These are phyloP conservation scores for Mortierella sp. DNA, from an alignment of 371 early-diverging fungal genomes.

Conservation along the genomic window DNA sequence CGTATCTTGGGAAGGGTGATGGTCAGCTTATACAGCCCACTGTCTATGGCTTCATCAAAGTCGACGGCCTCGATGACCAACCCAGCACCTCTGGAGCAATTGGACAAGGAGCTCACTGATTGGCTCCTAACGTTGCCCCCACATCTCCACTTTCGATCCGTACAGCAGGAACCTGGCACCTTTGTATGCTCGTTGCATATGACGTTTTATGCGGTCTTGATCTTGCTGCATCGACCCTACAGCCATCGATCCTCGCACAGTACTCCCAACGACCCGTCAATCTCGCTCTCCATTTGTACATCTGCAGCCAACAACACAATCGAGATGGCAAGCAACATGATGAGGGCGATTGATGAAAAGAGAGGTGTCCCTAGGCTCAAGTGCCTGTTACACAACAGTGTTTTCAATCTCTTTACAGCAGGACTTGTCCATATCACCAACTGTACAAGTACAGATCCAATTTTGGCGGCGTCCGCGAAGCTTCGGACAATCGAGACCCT, in stretches of 20 bases:
- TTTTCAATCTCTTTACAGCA: slow-evolving; percentile 48
- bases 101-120: slow-evolving; percentile 53
- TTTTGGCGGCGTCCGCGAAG: slow-evolving; percentile 42
- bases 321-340: slow-evolving; percentile 63
- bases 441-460: slow-evolving; percentile 49
- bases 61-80: slow-evolving; percentile 47
- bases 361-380: slow-evolving; percentile 49
- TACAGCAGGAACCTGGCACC: slow-evolving; percentile 48
- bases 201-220: slow-evolving; percentile 62
- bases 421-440: slow-evolving; percentile 50
- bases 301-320: slow-evolving; percentile 65
- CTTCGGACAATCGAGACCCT: slow-evolving; percentile 42
- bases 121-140: slow-evolving; percentile 48
- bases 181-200: slow-evolving; percentile 60
- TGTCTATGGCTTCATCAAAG: slow-evolving; percentile 44
- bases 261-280: slow-evolving; percentile 36
- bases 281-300: slow-evolving; percentile 65
- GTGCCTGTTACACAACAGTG: slow-evolving; percentile 61
- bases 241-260: slow-evolving; percentile 34
- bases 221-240: slow-evolving; percentile 69
- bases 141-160: slow-evolving; percentile 47
- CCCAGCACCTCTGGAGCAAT: slow-evolving; percentile 49
- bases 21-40: slow-evolving; percentile 48
- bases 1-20: slow-evolving; percentile 47
- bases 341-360: slow-evolving; percentile 28